Base-by-base conservation (phyloP, 495 filamentous ascomycete species). In the Hypoxylon crocopeplum region DNA sequence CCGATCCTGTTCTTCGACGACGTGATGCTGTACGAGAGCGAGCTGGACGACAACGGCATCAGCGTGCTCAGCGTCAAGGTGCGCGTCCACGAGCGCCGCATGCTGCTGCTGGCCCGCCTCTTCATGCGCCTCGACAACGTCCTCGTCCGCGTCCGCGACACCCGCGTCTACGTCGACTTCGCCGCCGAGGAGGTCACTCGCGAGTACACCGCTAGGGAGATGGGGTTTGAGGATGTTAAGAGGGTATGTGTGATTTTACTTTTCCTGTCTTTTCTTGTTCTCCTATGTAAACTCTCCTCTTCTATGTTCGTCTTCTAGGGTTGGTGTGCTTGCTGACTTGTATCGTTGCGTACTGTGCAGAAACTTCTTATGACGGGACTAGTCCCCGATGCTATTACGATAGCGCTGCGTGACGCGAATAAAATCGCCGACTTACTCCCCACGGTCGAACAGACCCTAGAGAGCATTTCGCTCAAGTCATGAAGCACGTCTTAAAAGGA, bases 11-110 rank as follows among this genome's bases (percentile, higher is more conserved):
- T 97, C 75, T 93, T 92, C 69, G 92, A 98, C 69, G 91, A 97
- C 52, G 91, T 98, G 21, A 84, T 97, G 69, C 81, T 98, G 21
- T 98, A 98, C 70, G 94, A 98, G 77, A 93, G 95, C 72, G 94
- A 98, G 75, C 84, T 98, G 49, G 94, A 96, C 33, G 94, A 98
- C 70, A 98, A 98, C 71, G 94, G 94, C 20, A 93, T 97, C 56
- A 85, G 91, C 5, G 81, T 96, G 71, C 71, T 95, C 8, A 93
- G 85, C 19, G 88, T 88, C 75, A 98, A 98, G 77, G 75, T 97
- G 38, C 80, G 94, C 40, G 94, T 97, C 40, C 97, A 97, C 90
- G 90, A 90, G 25, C 83, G 84, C 50, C 78, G 94, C 36, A 83
- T 98, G 67, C 80, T 98, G 47, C 78, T 98, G 30, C 81, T 98